Evolutionary conservation across 495 filamentous ascomycete genomes (phyloP).

Genomic region (Entonaema liquescens): DNA sequence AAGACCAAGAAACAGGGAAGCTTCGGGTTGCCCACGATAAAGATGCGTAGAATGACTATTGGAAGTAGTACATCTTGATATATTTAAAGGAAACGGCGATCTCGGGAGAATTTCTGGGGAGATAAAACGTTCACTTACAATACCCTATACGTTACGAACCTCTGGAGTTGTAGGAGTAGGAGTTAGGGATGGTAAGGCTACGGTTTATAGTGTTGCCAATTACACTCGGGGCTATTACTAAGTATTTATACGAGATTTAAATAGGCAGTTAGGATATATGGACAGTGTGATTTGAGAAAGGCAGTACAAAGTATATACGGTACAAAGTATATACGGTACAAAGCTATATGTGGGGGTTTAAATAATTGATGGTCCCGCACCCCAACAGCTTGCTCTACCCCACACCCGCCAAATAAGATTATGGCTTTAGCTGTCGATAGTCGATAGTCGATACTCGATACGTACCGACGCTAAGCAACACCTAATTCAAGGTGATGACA

Average conservation of each 20-base stretch:
- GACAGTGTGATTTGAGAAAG: background rate
- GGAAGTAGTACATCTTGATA: slow-evolving; percentile 32
- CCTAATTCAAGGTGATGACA: slow-evolving; percentile 27
- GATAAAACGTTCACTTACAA: background rate
- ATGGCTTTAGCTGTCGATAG: slow-evolving; percentile 15
- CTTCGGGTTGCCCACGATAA: slow-evolving; percentile 32
- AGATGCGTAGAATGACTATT: slow-evolving; percentile 40
- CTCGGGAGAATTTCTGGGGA: background rate
- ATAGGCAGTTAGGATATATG: background rate
- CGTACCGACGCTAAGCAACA: slow-evolving; percentile 16
- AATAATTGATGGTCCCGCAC: background rate
- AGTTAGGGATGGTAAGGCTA: background rate
- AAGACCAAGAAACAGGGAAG: slow-evolving; percentile 29
- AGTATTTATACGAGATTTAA: background rate
- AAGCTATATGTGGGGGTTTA: background rate
- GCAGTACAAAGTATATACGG: background rate
- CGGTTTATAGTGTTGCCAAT: background rate
- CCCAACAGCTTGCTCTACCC: background rate
- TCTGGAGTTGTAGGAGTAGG: background rate
- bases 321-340: background rate
- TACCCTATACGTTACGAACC: background rate
- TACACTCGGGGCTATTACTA: background rate
- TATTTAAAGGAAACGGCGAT: background rate
- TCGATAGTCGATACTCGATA: background rate
- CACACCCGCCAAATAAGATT: slow-evolving; percentile 12